Conservation (phyloP, 2,329 filamentous ascomycete species). For the Ceratocystiopsis minuta region DNA sequence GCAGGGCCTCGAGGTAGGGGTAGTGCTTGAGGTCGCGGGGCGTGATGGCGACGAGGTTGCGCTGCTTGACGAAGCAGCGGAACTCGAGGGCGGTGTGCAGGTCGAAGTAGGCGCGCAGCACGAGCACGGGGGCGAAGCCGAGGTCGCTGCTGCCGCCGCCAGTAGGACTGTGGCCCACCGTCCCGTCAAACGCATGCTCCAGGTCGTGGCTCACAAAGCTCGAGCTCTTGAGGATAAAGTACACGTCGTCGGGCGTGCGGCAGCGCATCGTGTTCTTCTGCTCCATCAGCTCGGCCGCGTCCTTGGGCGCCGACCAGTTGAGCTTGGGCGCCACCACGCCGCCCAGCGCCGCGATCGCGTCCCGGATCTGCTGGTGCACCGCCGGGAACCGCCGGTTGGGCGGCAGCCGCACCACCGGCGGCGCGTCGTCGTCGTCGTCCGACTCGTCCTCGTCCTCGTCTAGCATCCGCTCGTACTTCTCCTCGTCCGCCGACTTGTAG, state of each 20-base stretch:
- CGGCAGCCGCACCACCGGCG: slow-evolving; percentile 17
- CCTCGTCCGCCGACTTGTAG: slow-evolving; percentile 22
- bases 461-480: slow-evolving; percentile 12
- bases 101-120: slow-evolving; percentile 74
- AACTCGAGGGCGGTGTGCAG: slow-evolving; percentile 88
- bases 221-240: slow-evolving; percentile 82
- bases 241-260: slow-evolving; percentile 73
- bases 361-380: slow-evolving; percentile 59
- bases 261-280: slow-evolving; percentile 85
- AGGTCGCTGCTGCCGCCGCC: background rate
- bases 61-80: slow-evolving; percentile 78
- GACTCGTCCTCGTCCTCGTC: slow-evolving; percentile 16
- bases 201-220: slow-evolving; percentile 91
- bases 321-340: slow-evolving; percentile 82
- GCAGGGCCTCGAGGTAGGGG: slow-evolving; percentile 52
- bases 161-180: background rate
- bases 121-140: slow-evolving; percentile 57
- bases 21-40: slow-evolving; percentile 87
- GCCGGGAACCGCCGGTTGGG: slow-evolving; percentile 46
- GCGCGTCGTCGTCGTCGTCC: slow-evolving; percentile 31
- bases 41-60: slow-evolving; percentile 62
- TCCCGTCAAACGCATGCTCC: slow-evolving; percentile 71
- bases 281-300: slow-evolving; percentile 79
- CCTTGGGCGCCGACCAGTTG: slow-evolving; percentile 95
- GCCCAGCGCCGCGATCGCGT: slow-evolving; percentile 62